A percentile compares a stretch with the other conserved stretches of the same genome.
Evolutionary conservation across 768 basidiomycete genomes (phyloP).

Genomic region (Trametes sanguinea): DNA sequence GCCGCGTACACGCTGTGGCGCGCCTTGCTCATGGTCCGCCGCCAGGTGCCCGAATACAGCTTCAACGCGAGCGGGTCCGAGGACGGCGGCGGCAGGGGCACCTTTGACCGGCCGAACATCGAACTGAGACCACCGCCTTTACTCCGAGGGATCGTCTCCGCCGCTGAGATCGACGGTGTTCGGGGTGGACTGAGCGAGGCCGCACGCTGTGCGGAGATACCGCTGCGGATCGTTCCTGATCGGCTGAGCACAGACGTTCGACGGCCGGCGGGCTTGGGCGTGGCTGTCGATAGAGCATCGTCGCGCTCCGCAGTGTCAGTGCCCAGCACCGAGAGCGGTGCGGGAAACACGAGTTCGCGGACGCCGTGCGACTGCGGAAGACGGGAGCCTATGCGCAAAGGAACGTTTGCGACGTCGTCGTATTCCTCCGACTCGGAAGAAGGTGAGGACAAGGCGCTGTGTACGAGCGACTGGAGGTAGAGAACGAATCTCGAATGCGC

Average conservation of each 20-base stretch:
- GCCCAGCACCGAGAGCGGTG: conserved; percentile 59
- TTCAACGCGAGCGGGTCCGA: conserved; percentile 47
- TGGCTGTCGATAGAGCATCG: conserved; percentile 4
- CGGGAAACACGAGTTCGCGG: conserved; percentile 71
- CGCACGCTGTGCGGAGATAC: conserved; percentile 8
- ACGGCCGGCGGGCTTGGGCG: neutral
- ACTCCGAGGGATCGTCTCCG: conserved; percentile 15
- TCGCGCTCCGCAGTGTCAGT: neutral
- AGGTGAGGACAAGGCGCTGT: conserved; percentile 55
- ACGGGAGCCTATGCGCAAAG: conserved; percentile 12
- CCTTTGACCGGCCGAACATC: conserved; percentile 40
- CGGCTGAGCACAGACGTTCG: conserved; percentile 6
- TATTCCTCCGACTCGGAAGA: conserved; percentile 41
- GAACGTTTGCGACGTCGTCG: conserved; percentile 38
- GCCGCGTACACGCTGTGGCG: conserved; percentile 3
- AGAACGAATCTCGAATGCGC: conserved; percentile 78
- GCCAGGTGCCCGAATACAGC: conserved; percentile 53
- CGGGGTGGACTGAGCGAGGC: conserved; percentile 16
- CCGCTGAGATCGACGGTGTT: neutral
- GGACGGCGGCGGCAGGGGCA: conserved; percentile 47
- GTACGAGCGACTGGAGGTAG: conserved; percentile 69
- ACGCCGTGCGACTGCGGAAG: conserved; percentile 35
- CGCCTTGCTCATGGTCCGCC: conserved; percentile 26
- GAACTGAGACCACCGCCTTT: conserved; percentile 31
- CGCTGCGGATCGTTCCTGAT: conserved; percentile 16